A percentile compares a stretch with the other conserved stretches of the same genome.
These are phyloP conservation scores for Centaurea solstitialis DNA, from an alignment of 129 eudicot species.

Conservation along the genomic window DNA sequence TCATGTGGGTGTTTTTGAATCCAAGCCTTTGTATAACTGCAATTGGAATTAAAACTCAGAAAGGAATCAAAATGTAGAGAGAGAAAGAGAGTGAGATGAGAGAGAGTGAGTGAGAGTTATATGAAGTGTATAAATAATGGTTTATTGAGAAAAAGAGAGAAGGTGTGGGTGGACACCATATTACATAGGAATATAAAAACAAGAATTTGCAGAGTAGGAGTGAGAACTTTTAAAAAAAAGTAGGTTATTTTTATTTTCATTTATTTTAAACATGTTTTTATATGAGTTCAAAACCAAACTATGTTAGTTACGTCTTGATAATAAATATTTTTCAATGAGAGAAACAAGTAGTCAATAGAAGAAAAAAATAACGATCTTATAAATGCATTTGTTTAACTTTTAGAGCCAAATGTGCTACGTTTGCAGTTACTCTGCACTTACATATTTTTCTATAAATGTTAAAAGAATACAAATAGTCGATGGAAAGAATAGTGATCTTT, in stretches of 20 bases:
- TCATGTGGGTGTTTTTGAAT: conserved; percentile 24
- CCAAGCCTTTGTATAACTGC: conserved; percentile 20
- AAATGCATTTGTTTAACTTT: too few species aligned
- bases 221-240: conserved; percentile 20
- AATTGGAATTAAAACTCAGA: conserved; percentile 18
- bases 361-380: neutral
- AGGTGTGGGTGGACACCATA: conserved; percentile 26
- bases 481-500: neutral
- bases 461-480: neutral
- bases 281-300: neutral
- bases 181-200: conserved; percentile 22
- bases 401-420: neutral
- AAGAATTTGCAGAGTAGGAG: conserved; percentile 33
- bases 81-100: conserved; percentile 3
- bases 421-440: neutral
- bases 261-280: neutral
- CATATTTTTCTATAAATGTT: neutral
- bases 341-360: neutral
- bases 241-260: neutral
- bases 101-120: conserved; percentile 18
- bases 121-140: conserved; percentile 29
- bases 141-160: conserved; percentile 30
- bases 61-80: conserved; percentile 18
- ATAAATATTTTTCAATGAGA: neutral
- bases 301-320: neutral